Conservation (phyloP, 1,139 yeast species). For the Pichia sp. region DNA sequence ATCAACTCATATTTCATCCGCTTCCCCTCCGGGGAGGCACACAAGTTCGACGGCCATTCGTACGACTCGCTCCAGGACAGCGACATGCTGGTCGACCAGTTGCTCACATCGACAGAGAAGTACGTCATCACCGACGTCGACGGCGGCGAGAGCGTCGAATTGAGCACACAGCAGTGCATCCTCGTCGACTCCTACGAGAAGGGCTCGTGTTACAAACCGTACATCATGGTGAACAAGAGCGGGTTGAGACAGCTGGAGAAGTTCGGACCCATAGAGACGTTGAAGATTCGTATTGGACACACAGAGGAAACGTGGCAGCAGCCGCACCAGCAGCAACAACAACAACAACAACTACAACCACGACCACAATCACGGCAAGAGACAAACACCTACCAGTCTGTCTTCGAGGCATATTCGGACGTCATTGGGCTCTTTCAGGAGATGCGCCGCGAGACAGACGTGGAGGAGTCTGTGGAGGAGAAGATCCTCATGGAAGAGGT, state of each 20-base stretch:
- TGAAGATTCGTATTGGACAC: slow-evolving; percentile 8
- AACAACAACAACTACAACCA: not conserved
- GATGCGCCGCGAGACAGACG: not conserved
- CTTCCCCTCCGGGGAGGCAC: slow-evolving; percentile 9
- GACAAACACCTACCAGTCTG: not conserved
- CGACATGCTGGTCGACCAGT: slow-evolving; percentile 18
- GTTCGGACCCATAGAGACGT: slow-evolving; percentile 19
- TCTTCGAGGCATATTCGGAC: not conserved
- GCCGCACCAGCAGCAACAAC: no score
- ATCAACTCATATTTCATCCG: slow-evolving; percentile 2
- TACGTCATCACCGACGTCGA: slow-evolving; percentile 18
- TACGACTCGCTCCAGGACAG: slow-evolving; percentile 18
- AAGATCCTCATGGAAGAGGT: not conserved
- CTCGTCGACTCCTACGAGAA: slow-evolving; percentile 36
- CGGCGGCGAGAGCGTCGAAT: slow-evolving; percentile 17
- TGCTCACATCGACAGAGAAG: slow-evolving; percentile 15
- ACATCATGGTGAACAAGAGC: slow-evolving; percentile 38
- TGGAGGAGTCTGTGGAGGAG: not conserved
- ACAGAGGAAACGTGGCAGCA: not conserved
- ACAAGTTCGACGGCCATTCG: slow-evolving; percentile 16
- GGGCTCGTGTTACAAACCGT: slow-evolving; percentile 34
- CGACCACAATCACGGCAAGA: not conserved
- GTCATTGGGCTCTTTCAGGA: not conserved
- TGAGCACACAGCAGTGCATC: slow-evolving; percentile 43
- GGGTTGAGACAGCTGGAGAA: slow-evolving; percentile 36